phyloP scores from a whole-genome alignment of 2,329 filamentous ascomycete genomes.

The Catunica adiposa region DNA sequence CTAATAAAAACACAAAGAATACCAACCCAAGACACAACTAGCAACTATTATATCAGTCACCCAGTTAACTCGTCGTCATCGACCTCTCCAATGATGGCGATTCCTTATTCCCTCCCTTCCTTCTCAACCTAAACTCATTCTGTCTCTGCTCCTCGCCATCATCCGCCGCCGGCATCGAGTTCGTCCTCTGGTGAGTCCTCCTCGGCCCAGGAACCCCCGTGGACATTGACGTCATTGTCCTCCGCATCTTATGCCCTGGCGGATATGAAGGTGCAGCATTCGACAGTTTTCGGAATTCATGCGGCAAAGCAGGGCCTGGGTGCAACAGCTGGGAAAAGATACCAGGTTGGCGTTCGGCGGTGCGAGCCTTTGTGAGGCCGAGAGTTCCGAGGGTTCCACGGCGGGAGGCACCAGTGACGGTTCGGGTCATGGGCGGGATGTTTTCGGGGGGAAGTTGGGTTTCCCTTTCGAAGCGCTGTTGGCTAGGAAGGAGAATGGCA shows the following conservation, averaged over 20 bases:
- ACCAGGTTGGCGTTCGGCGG: conserved; percentile 25
- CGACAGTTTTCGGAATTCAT: conserved; percentile 16
- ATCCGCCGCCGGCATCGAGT: conserved; percentile 10
- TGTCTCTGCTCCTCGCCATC: conserved; percentile 5
- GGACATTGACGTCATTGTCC: conserved; percentile 10
- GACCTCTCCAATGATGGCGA: conserved; percentile 5
- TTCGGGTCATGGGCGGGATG: conserved; percentile 24
- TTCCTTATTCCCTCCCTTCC: not conserved
- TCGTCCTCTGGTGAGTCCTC: conserved; percentile 1
- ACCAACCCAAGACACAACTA: too few species aligned
- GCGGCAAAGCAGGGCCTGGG: conserved; percentile 28
- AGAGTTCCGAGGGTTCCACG: conserved; percentile 9
- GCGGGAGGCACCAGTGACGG: conserved; percentile 23
- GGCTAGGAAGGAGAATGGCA: conserved; percentile 42
- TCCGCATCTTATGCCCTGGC: conserved; percentile 1
- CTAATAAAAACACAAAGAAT: not conserved
- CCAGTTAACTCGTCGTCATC: conserved; percentile 6
- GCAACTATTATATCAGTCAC: too few species aligned
- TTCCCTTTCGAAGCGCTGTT: conserved; percentile 37
- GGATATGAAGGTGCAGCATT: conserved; percentile 5
- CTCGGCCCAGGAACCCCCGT: conserved; percentile 3
- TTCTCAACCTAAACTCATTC: not conserved
- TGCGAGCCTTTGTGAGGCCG: conserved; percentile 8
- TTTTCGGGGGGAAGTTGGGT: conserved; percentile 25
- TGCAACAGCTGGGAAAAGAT: conserved; percentile 32